These are phyloP conservation scores for Venturia effusa DNA, from an alignment of 2,329 filamentous ascomycete species.

Conservation along the genomic window DNA sequence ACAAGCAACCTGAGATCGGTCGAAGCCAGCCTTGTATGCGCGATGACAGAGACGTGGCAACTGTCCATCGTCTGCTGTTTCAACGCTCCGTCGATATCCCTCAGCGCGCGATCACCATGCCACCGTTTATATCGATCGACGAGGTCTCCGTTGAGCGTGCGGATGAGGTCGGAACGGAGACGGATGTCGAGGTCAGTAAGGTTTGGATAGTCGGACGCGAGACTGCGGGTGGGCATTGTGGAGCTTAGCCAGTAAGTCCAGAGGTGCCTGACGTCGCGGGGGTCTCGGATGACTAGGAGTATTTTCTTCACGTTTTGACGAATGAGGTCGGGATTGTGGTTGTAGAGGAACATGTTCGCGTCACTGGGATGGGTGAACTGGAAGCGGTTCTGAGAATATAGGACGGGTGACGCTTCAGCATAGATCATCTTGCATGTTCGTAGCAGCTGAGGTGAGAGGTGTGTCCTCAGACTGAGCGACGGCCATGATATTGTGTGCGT, in stretches of 20 bases:
- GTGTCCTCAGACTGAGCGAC: constrained; percentile 13
- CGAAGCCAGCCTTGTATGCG: not conserved
- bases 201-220: constrained; percentile 24
- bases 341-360: constrained; percentile 28
- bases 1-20: not conserved
- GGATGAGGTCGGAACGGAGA: not conserved
- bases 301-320: constrained; percentile 19
- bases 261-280: constrained; percentile 24
- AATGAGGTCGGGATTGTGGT: constrained; percentile 20
- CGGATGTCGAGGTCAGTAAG: constrained; percentile 13
- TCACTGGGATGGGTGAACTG: constrained; percentile 29
- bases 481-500: constrained; percentile 11
- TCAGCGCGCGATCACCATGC: not conserved
- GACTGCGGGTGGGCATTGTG: constrained; percentile 19
- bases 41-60: not conserved
- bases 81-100: constrained; percentile 4
- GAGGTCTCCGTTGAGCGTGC: not conserved
- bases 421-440: constrained; percentile 21
- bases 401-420: constrained; percentile 22
- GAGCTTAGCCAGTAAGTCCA: constrained; percentile 28
- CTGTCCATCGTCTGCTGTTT: not conserved
- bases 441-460: constrained; percentile 21
- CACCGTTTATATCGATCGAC: constrained; percentile 6
- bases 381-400: constrained; percentile 27
- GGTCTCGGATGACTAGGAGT: constrained; percentile 26